Evolutionary conservation across 257 asterid species (phyloP).

Genomic region (Oldenlandia corymbosa): DNA sequence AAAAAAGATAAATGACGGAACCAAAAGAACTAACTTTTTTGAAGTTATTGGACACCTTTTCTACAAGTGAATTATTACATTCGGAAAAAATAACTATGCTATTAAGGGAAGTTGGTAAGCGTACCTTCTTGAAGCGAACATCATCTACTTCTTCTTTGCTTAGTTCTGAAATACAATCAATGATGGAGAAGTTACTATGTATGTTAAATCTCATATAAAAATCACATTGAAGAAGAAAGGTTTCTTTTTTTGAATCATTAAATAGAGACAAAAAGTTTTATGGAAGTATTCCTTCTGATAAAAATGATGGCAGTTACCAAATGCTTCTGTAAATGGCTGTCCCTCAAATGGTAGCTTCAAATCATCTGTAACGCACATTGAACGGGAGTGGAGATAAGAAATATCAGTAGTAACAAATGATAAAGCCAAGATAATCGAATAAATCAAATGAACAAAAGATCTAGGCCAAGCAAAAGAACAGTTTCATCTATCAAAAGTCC

Average conservation of each 20-base stretch:
- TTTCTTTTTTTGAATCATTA: too few relatives aligned
- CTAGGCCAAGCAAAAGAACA: too few relatives aligned
- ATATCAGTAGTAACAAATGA: background rate
- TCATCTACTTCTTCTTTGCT: slow-evolving; percentile 72
- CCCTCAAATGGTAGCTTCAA: slow-evolving; percentile 67
- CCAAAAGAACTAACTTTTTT: too few relatives aligned
- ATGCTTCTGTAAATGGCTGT: slow-evolving; percentile 48
- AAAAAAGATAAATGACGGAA: too few relatives aligned
- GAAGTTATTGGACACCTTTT: too few relatives aligned
- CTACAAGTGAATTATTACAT: too few relatives aligned
- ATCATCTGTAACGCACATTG: slow-evolving; percentile 50
- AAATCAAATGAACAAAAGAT: too few relatives aligned
- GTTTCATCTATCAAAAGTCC: background rate
- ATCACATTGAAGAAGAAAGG: background rate
- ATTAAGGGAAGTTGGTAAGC: too few relatives aligned
- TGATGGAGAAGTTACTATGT: background rate
- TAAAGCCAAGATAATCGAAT: background rate
- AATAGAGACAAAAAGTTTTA: background rate
- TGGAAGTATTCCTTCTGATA: background rate
- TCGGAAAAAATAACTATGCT: too few relatives aligned
- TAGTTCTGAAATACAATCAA: slow-evolving; percentile 45
- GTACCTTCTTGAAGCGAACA: slow-evolving; percentile 70
- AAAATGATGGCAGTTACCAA: slow-evolving; percentile 35
- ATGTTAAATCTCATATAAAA: background rate
- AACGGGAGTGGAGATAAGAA: slow-evolving; percentile 8